These are phyloP conservation scores for Raphanus raphanistrum DNA, from an alignment of 345 rosid species.

Conservation along the genomic window DNA sequence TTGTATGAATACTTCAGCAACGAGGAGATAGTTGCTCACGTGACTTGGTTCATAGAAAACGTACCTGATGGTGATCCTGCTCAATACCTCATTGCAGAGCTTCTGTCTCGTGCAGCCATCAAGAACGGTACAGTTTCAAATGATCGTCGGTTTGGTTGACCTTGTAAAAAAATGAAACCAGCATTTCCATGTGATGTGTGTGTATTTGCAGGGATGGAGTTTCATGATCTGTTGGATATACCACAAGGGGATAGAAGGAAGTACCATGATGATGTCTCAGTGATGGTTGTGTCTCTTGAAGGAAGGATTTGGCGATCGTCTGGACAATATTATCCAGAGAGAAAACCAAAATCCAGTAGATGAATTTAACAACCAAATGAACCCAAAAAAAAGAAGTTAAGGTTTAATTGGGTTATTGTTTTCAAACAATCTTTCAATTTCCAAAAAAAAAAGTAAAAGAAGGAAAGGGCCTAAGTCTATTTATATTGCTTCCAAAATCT, in stretches of 20 bases:
- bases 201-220: constrained; percentile 75
- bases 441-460: constrained; percentile 1
- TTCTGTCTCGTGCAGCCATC: constrained; percentile 91
- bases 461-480: background rate
- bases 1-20: constrained; percentile 93
- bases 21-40: constrained; percentile 94
- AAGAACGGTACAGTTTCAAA: constrained; percentile 63
- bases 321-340: constrained; percentile 53
- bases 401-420: constrained; percentile 30
- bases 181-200: background rate
- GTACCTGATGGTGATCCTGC: constrained; percentile 98
- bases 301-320: constrained; percentile 98
- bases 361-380: constrained; percentile 17
- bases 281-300: constrained; percentile 94
- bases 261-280: constrained; percentile 95
- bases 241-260: constrained; percentile 93
- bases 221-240: constrained; percentile 87
- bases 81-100: constrained; percentile 88
- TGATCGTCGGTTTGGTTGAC: background rate
- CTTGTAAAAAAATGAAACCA: background rate
- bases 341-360: constrained; percentile 30
- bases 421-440: constrained; percentile 16
- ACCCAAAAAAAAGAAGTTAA: background rate
- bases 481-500: background rate
- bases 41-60: constrained; percentile 95